Conservation (phyloP, 768 basidiomycete species). For the Leccinum aurantiacum region DNA sequence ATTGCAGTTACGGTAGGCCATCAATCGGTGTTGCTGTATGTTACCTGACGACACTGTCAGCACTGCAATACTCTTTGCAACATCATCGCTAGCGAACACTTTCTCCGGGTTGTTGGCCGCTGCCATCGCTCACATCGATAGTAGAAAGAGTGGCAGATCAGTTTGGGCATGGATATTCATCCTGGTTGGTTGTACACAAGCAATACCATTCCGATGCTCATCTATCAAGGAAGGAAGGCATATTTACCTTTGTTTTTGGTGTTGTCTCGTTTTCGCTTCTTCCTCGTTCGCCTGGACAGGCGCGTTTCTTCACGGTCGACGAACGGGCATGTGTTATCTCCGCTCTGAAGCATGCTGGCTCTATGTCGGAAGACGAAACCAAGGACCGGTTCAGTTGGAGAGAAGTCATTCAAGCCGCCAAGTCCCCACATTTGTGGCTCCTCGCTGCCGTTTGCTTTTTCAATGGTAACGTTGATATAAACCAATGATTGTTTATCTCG, state of each 20-base stretch:
- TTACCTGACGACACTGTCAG: constrained; percentile 21
- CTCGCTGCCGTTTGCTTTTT: constrained; percentile 47
- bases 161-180: constrained; percentile 69
- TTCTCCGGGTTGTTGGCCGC: constrained; percentile 67
- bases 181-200: constrained; percentile 32
- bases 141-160: constrained; percentile 41
- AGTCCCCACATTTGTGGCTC: constrained; percentile 55
- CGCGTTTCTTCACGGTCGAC: constrained; percentile 49
- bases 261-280: constrained; percentile 48
- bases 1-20: constrained; percentile 20
- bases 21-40: neutral
- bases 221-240: constrained; percentile 44
- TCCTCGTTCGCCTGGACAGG: constrained; percentile 42
- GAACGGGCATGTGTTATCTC: constrained; percentile 49
- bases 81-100: constrained; percentile 55
- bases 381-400: constrained; percentile 54
- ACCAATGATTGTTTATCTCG: neutral
- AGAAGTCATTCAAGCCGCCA: constrained; percentile 50
- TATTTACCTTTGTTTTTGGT: constrained; percentile 63
- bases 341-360: constrained; percentile 21
- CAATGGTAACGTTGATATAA: constrained; percentile 37
- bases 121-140: constrained; percentile 58
- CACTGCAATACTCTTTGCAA: constrained; percentile 39
- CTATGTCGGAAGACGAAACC: constrained; percentile 42
- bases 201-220: neutral